Evolutionary conservation across 306 rosid genomes (phyloP).

Genomic region (Urtica urens): DNA sequence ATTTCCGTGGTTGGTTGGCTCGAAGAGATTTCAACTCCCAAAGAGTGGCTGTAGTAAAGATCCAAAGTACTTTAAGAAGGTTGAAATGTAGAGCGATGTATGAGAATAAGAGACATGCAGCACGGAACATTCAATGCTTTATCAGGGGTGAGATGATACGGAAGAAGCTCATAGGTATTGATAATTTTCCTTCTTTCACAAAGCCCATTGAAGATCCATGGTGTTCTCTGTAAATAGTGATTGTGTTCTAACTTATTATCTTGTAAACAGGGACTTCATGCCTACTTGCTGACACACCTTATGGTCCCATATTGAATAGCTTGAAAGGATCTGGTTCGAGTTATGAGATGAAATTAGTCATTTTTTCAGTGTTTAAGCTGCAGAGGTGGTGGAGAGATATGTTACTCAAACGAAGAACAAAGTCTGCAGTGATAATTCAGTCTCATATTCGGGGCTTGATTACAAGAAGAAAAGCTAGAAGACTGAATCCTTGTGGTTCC

Average conservation of each 20-base stretch:
- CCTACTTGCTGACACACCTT: slow-evolving; percentile 12
- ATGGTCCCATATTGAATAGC: slow-evolving; percentile 16
- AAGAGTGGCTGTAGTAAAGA: slow-evolving; percentile 41
- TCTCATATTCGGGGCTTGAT: slow-evolving; percentile 60
- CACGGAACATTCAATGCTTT: slow-evolving; percentile 51
- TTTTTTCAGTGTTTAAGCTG: slow-evolving; percentile 50
- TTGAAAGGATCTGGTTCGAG: slow-evolving; percentile 21
- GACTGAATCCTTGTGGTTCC: slow-evolving; percentile 2
- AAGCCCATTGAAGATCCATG: slow-evolving; percentile 3
- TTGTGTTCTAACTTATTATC: not conserved
- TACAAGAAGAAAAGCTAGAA: slow-evolving; percentile 38
- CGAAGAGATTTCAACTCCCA: slow-evolving; percentile 36
- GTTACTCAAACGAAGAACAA: slow-evolving; percentile 32
- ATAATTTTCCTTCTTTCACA: not conserved
- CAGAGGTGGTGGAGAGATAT: slow-evolving; percentile 81
- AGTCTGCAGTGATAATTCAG: slow-evolving; percentile 52
- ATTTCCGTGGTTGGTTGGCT: slow-evolving; percentile 55
- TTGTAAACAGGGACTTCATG: slow-evolving; percentile 37
- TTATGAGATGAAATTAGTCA: slow-evolving; percentile 32
- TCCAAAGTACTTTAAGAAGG: slow-evolving; percentile 47
- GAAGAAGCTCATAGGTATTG: slow-evolving; percentile 53
- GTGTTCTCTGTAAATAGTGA: not conserved
- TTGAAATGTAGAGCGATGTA: slow-evolving; percentile 32
- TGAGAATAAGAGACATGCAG: slow-evolving; percentile 36
- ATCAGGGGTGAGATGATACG: slow-evolving; percentile 55